Percentiles rank a stretch among this genome's conserved stretches.
Conservation (phyloP, 2,329 filamentous ascomycete genomes). For the Hyphodiscus sp. region DNA sequence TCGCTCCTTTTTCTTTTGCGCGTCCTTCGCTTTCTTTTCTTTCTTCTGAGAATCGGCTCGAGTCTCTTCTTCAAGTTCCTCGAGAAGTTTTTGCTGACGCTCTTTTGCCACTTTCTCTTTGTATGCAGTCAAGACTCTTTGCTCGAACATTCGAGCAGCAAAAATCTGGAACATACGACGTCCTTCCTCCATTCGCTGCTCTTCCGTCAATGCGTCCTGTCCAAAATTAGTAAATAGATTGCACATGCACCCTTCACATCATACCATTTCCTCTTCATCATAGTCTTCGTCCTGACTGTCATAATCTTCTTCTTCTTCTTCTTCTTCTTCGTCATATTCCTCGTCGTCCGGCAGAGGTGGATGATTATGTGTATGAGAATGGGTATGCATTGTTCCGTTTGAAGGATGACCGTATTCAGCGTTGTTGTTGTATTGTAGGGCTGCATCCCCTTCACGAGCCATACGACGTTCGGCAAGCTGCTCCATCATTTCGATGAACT, state of each 20-base stretch:
- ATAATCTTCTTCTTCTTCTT: constrained; percentile 56
- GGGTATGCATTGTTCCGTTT: constrained; percentile 46
- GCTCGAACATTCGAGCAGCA: constrained; percentile 97
- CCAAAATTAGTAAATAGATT: constrained; percentile 31
- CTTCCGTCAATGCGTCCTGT: constrained; percentile 93
- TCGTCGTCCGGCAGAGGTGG: constrained; percentile 67
- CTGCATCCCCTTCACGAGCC: constrained; percentile 90
- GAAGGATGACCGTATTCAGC: constrained; percentile 49
- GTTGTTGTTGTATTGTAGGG: constrained; percentile 54
- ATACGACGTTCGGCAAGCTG: constrained; percentile 95
- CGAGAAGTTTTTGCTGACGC: constrained; percentile 81
- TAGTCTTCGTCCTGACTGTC: constrained; percentile 59
- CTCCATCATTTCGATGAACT: constrained; percentile 99
- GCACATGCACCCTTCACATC: constrained; percentile 22
- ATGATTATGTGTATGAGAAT: constrained; percentile 55
- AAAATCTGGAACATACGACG: constrained; percentile 99
- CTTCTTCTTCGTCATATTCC: constrained; percentile 57
- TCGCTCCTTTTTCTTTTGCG: constrained; percentile 93
- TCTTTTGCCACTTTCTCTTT: constrained; percentile 94
- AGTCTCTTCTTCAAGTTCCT: constrained; percentile 84
- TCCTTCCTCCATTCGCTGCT: constrained; percentile 98
- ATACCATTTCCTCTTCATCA: constrained; percentile 71
- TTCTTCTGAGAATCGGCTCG: constrained; percentile 71
- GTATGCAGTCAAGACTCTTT: constrained; percentile 93
- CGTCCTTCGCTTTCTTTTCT: constrained; percentile 89